Evolutionary conservation across 2,329 filamentous ascomycete species (phyloP).

Genomic region (Calonectria honghensis): DNA sequence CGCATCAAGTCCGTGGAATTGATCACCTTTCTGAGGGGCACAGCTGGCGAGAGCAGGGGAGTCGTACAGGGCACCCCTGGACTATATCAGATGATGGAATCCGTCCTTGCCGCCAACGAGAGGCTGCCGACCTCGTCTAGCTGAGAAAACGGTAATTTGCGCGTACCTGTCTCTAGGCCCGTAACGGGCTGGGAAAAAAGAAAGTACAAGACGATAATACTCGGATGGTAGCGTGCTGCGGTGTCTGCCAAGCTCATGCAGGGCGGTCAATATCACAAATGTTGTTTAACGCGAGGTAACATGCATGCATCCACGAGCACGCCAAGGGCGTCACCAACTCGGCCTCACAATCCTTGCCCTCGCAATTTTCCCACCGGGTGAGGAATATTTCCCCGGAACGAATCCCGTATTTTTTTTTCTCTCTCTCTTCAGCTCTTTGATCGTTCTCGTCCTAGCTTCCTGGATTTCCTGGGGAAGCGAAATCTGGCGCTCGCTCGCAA

Average conservation of each 20-base stretch:
- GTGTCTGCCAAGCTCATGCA: constrained; percentile 11
- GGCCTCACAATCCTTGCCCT: constrained; percentile 1
- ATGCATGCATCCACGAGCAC: constrained; percentile 17
- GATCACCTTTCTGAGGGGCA: not conserved
- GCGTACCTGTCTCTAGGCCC: not conserved
- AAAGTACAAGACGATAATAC: not conserved
- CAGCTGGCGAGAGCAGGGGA: constrained; percentile 3
- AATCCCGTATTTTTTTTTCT: constrained; percentile 1
- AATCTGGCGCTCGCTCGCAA: not conserved
- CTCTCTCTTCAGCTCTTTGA: not conserved
- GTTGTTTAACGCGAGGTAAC: constrained; percentile 17
- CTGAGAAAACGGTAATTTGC: not conserved
- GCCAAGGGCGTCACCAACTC: constrained; percentile 16
- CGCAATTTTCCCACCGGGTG: constrained; percentile 12
- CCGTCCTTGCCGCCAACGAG: not conserved
- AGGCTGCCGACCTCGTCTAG: not conserved
- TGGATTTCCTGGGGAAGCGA: not conserved
- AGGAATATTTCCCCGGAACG: constrained; percentile 23
- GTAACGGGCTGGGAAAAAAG: constrained; percentile 12
- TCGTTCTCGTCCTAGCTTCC: not conserved
- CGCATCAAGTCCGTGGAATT: not conserved
- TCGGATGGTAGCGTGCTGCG: not conserved
- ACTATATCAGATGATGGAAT: constrained; percentile 16
- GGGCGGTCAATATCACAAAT: constrained; percentile 24
- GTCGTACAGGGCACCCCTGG: constrained; percentile 14